Base-by-base conservation (phyloP, 768 basidiomycete species). In the Mrakia gelida region DNA sequence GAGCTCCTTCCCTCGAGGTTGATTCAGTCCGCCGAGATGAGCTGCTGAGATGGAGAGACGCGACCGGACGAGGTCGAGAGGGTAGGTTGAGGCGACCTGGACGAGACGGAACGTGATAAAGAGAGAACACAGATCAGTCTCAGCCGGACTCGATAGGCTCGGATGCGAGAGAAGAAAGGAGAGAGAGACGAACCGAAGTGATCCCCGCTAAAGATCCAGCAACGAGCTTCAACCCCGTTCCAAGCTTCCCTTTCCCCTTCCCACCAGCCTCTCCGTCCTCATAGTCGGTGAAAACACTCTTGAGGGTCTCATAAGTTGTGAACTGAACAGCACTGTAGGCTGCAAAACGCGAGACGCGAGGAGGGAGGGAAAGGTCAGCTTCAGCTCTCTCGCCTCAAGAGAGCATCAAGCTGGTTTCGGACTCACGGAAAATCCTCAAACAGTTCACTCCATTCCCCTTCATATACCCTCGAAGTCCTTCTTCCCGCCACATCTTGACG, bases 171-270 rank as follows among this genome's bases (percentile, higher is more conserved):
- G 32, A 6, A n/a, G 23, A 28, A 30, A 16, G n/a, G 10, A 34
- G 28, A 32, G 18, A 89, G 92, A 82, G 82, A 94, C 94, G 92
- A 80, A 99, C 96, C 79, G 94, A 95, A 13, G 92, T 92, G 80
- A 98, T 92, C 38, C 96, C 96, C 71, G 96, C 96, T 18, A 96
- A 85, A 28, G 94, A 94, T 80, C 96, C 96, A 75, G 92, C 91
- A 1, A 89, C 86, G 61, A 99, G 86, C 76, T 96, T 89, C 80
- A 91, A 91, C 1, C 92, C 92, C 62, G 95, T 98, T 85, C 97
- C 94, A 26, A 99, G 88, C 80, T 91, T 88, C 82, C 86, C 90
- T 18, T 89, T 86, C 21, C 94, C 92, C 82, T 89, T 86, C 52
- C 83, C 82, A 30, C 91, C 90, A 85, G 96, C 91, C 86, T 90